Percentiles rank a stretch among this genome's conserved stretches.
These are phyloP conservation scores for Fusarium coicis DNA, from an alignment of 2,329 filamentous ascomycete genomes.

Conservation along the genomic window DNA sequence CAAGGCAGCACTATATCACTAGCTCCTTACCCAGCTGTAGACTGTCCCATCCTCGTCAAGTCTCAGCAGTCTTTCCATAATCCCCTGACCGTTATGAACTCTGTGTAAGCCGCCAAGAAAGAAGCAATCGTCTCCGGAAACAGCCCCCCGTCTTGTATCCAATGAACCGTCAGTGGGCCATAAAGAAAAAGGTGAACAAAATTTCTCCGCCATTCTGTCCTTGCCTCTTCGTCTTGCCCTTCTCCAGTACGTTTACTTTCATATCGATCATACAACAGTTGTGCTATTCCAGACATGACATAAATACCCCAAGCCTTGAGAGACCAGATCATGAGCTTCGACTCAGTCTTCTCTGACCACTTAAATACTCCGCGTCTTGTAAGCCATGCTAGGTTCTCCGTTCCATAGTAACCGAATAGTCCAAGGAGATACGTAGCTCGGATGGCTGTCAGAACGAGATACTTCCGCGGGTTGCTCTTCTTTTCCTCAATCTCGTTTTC, in stretches of 20 bases:
- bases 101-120: conserved; percentile 16
- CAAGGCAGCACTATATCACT: fast-evolving
- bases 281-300: conserved; percentile 16
- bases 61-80: conserved; percentile 17
- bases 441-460: neutral
- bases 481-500: neutral
- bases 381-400: conserved; percentile 21
- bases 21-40: neutral
- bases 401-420: conserved; percentile 4
- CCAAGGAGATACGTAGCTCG: conserved; percentile 10
- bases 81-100: conserved; percentile 19
- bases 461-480: neutral
- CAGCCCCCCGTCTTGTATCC: conserved; percentile 11
- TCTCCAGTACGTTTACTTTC: neutral
- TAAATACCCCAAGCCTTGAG: conserved; percentile 14
- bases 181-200: conserved; percentile 17
- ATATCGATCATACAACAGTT: conserved; percentile 8
- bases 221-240: neutral
- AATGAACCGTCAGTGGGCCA: conserved; percentile 22
- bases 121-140: conserved; percentile 20
- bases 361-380: conserved; percentile 5
- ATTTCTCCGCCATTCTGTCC: conserved; percentile 9
- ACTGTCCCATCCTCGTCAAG: fast-evolving
- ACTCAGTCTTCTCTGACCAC: conserved; percentile 8
- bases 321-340: conserved; percentile 22